A percentile compares a stretch with the other conserved stretches of the same genome.
These are phyloP conservation scores for Mucor lusitanicus DNA, from an alignment of 371 early-diverging fungal genomes.

Conservation along the genomic window DNA sequence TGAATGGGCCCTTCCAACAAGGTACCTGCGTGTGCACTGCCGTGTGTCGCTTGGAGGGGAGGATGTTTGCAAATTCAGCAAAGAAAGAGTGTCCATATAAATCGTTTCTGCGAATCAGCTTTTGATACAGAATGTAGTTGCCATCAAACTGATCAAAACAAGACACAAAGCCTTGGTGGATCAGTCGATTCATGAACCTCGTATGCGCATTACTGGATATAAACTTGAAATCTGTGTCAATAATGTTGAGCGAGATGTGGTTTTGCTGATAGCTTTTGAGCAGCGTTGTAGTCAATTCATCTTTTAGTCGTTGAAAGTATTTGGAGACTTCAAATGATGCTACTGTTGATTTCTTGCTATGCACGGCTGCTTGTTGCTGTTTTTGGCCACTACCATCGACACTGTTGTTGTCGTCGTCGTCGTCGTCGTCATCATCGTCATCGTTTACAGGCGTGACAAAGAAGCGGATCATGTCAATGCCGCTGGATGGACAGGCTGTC, in stretches of 20 bases:
- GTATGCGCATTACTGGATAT: not conserved
- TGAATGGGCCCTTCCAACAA: conserved; percentile 20
- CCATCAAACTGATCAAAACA: conserved; percentile 7
- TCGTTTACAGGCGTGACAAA: not conserved
- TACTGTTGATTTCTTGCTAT: not conserved
- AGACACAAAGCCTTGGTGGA: conserved; percentile 4
- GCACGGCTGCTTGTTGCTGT: not conserved
- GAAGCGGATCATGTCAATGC: conserved; percentile 2
- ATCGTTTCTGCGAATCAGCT: not conserved
- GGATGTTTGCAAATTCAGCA: conserved; percentile 9
- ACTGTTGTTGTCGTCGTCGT: too few relatives aligned
- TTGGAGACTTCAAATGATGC: not conserved
- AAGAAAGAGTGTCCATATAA: conserved; percentile 16
- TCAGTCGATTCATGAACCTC: not conserved
- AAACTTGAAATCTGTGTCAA: not conserved
- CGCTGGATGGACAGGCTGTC: conserved; percentile 1
- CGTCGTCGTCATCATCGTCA: not conserved
- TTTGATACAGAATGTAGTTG: not conserved
- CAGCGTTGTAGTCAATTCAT: not conserved
- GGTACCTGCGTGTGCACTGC: not conserved
- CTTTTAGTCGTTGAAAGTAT: conserved; percentile 6
- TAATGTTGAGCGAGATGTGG: not conserved
- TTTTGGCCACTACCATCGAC: too few relatives aligned
- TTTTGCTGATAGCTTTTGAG: not conserved
- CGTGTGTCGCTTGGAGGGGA: not conserved